Percentiles rank a stretch among this genome's conserved stretches.
These are phyloP conservation scores for Globisporangium middletonii DNA, from an alignment of 352 stramenopile species.

Conservation along the genomic window DNA sequence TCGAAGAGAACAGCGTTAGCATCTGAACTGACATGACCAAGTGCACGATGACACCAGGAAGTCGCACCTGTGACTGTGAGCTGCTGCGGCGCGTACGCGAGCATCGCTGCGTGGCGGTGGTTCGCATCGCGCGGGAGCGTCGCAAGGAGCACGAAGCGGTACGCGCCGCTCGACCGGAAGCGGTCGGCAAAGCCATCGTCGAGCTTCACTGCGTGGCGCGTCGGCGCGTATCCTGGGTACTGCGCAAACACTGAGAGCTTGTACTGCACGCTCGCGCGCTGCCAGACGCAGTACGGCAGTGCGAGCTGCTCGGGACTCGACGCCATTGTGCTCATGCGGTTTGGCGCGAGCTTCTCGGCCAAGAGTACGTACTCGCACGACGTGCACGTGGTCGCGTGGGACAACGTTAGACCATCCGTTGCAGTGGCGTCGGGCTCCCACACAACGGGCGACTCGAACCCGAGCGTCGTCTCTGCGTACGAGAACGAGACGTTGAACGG, in stretches of 20 bases:
- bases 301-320: background rate
- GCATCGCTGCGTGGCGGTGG: constrained; percentile 19
- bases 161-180: constrained; percentile 23
- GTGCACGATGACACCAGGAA: background rate
- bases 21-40: background rate
- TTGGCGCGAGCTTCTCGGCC: constrained; percentile 14
- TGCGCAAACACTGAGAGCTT: constrained; percentile 5
- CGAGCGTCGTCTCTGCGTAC: constrained; percentile 13
- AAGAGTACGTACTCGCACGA: constrained; percentile 25
- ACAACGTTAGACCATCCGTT: background rate
- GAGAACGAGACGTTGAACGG: constrained; percentile 15
- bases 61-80: constrained; percentile 18
- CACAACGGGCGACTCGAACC: constrained; percentile 12
- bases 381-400: constrained; percentile 5
- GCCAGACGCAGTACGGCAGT: constrained; percentile 21
- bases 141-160: constrained; percentile 26
- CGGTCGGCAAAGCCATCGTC: constrained; percentile 20
- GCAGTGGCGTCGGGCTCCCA: constrained; percentile 8
- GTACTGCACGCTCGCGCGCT: constrained; percentile 14
- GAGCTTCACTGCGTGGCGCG: constrained; percentile 13
- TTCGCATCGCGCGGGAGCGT: constrained; percentile 19
- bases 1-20: background rate
- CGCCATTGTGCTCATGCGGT: background rate
- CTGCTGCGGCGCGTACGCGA: constrained; percentile 21
- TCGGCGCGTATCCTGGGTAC: background rate